Base-by-base conservation (phyloP, 345 rosid genomes). In the Eucalyptus marginata region DNA sequence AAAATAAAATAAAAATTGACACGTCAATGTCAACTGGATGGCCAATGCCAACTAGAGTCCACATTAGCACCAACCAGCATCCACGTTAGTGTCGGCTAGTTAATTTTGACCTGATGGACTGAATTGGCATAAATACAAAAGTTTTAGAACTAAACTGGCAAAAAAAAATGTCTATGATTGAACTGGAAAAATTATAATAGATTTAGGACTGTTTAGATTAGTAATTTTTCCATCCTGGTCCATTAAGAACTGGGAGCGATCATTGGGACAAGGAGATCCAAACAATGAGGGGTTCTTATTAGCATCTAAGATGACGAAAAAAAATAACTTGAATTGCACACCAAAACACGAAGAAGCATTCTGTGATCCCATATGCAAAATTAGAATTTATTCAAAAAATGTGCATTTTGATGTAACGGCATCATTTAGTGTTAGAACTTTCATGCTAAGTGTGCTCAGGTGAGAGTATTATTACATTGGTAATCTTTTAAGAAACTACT, bases 51-150 rank as follows among this genome's bases (percentile, higher is more conserved):
- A 0, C 58, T 52, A 52, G 10, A 3, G 58, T 52, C 58, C 58
- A 20, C 25, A 52, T 52, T 5, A 0, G 8, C 0, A 2, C 58
- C 1, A 2, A 1, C 25, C 1, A 52, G 0, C 2, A 0, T 9
- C 8, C 10, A 52, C 2, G 1, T 52, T 0, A 3, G 7, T 20
- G 2, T 2, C 5, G 2, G 2, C 25, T 52, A 52, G 8, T 2
- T 5, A 52, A 20, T 7, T 7, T 52, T 52, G 20, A 52, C 56
- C 24, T 0, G 2, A 52, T 18, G 0, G 24, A 18, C 0, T 52
- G 10, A 50, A 50, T 50, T 15, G 7, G 2, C 52, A 15, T 17
- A 50, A 52, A 52, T 7, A 52, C 56, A 52, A 52, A 52, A 52
- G 25, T 20, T 52, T 52, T 52, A 52, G 2, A 4, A 52, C 10